A percentile compares a stretch with the other conserved stretches of the same genome.
phyloP scores from a whole-genome alignment of 1,284 basidiomycete species.

The Marasmius fiardii region DNA sequence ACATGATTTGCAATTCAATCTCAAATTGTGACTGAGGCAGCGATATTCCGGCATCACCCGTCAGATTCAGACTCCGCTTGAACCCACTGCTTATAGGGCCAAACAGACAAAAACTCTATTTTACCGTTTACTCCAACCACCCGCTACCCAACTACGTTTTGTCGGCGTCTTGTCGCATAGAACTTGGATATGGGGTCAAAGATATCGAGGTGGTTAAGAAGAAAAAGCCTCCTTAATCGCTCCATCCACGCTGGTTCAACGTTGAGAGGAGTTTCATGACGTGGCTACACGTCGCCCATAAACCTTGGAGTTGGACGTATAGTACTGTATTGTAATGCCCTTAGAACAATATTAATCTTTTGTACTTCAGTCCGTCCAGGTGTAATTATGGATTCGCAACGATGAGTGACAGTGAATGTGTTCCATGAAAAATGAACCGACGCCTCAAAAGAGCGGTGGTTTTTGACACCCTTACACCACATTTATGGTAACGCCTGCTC shows the following conservation, averaged over 20 bases:
- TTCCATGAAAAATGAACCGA: too few species aligned
- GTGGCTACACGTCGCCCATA: constrained; percentile 51
- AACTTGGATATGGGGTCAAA: constrained; percentile 34
- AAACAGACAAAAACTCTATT: constrained; percentile 13
- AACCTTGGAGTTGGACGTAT: neutral
- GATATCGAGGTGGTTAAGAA: constrained; percentile 49
- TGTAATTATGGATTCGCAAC: too few species aligned
- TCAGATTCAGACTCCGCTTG: constrained; percentile 6
- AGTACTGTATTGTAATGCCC: neutral
- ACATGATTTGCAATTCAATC: neutral
- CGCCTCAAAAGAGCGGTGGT: too few species aligned
- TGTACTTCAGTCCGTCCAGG: too few species aligned
- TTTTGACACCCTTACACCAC: too few species aligned
- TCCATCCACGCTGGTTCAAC: constrained; percentile 62
- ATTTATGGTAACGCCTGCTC: too few species aligned
- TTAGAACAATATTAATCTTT: too few species aligned
- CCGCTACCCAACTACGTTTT: constrained; percentile 43
- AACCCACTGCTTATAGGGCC: neutral
- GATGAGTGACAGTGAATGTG: too few species aligned
- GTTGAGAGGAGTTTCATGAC: constrained; percentile 80
- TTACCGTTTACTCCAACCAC: constrained; percentile 37
- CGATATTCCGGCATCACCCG: neutral
- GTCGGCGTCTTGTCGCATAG: constrained; percentile 59
- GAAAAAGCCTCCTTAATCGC: constrained; percentile 71
- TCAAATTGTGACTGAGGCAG: neutral